Evolutionary conservation across 192 early-diverging fungal species (phyloP).

Genomic region (Rhizophagus sp.): DNA sequence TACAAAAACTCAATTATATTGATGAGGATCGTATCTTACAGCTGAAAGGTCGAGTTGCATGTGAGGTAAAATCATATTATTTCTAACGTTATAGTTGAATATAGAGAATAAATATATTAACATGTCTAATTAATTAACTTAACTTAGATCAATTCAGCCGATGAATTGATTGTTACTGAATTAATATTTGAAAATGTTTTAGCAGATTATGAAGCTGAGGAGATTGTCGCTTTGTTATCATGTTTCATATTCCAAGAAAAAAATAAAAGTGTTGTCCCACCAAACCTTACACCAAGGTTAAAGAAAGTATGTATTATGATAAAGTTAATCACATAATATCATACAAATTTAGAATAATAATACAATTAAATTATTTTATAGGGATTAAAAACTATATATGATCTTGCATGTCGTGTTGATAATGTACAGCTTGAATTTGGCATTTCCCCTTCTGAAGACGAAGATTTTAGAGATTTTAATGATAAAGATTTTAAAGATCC

Average conservation of each 20-base stretch:
- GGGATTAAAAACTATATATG: slow-evolving; percentile 67
- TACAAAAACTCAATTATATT: slow-evolving; percentile 78
- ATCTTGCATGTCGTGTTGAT: slow-evolving; percentile 68
- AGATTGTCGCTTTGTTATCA: slow-evolving; percentile 91
- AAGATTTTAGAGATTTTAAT: slow-evolving; percentile 24
- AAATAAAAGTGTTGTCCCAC: slow-evolving; percentile 70
- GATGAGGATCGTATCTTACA: slow-evolving; percentile 86
- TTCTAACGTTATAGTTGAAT: background rate
- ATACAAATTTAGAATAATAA: background rate
- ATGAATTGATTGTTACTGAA: slow-evolving; percentile 93
- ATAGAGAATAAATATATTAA: slow-evolving; percentile 3
- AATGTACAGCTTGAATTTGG: slow-evolving; percentile 73
- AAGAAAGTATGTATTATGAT: slow-evolving; percentile 32
- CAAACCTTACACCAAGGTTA: slow-evolving; percentile 65
- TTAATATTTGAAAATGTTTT: slow-evolving; percentile 93
- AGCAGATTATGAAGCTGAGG: slow-evolving; percentile 84
- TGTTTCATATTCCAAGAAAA: slow-evolving; percentile 97
- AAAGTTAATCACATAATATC: background rate
- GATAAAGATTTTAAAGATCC: background rate
- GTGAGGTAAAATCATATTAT: slow-evolving; percentile 59
- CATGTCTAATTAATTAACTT: slow-evolving; percentile 1
- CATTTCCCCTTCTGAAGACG: slow-evolving; percentile 36
- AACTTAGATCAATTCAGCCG: slow-evolving; percentile 87
- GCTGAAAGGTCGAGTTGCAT: slow-evolving; percentile 94
- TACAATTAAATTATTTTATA: slow-evolving; percentile 16